Conservation (phyloP, 768 basidiomycete genomes). For the Phlegmacium glaucopus region DNA sequence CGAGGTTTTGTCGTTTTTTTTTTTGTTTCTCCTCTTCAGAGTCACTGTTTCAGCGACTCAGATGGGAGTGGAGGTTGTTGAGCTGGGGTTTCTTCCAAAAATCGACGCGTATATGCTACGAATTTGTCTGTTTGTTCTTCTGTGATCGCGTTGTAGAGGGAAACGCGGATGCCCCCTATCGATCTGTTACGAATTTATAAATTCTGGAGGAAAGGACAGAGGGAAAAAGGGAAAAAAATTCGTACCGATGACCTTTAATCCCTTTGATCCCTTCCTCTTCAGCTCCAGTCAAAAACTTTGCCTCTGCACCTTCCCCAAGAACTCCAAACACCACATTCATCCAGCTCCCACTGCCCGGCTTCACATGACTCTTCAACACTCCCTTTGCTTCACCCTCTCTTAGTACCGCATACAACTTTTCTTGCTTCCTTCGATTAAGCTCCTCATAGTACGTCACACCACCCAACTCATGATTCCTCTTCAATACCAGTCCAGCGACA, state of each 20-base stretch:
- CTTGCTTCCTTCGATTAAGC: conserved; percentile 68
- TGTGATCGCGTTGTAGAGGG: conserved; percentile 86
- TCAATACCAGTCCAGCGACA: conserved; percentile 81
- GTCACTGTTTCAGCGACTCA: conserved; percentile 2
- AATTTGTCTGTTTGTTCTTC: conserved; percentile 66
- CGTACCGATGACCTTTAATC: conserved; percentile 90
- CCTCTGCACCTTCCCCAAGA: conserved; percentile 66
- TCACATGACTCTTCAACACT: conserved; percentile 68
- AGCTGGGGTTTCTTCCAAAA: conserved; percentile 27
- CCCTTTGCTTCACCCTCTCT: conserved; percentile 69
- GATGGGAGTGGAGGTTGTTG: conserved; percentile 19
- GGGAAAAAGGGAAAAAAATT: conserved; percentile 8
- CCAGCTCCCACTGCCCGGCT: conserved; percentile 77
- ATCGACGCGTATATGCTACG: conserved; percentile 58
- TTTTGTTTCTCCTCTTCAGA: too few species aligned
- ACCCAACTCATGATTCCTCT: conserved; percentile 61
- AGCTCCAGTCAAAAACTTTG: conserved; percentile 77
- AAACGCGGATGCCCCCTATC: conserved; percentile 76
- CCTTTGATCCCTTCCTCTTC: conserved; percentile 78
- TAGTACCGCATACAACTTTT: conserved; percentile 72
- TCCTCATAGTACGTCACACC: conserved; percentile 64
- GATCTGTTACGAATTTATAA: conserved; percentile 34
- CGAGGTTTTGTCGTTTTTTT: too few species aligned
- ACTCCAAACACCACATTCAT: conserved; percentile 95
- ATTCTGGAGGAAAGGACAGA: not conserved